A percentile compares a stretch with the other conserved stretches of the same genome.
Evolutionary conservation across 768 basidiomycete species (phyloP).

Genomic region (Hygrocybe punicea): DNA sequence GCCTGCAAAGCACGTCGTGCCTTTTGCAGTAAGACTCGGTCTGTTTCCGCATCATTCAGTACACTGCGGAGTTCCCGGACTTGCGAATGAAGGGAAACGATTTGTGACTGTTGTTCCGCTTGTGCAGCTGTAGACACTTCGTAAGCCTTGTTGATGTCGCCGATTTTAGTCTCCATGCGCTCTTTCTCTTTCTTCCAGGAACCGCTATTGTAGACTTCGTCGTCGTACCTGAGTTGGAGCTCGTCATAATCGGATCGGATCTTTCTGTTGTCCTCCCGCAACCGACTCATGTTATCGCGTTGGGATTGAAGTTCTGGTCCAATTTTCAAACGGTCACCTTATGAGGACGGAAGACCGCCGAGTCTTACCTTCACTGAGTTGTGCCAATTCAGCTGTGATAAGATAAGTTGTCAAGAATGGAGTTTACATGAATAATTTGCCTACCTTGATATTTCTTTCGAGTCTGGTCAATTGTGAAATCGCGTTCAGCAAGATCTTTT

Average conservation of each 20-base stretch:
- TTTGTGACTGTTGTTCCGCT: constrained; percentile 79
- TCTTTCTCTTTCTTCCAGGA: constrained; percentile 89
- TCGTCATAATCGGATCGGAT: constrained; percentile 73
- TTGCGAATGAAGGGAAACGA: constrained; percentile 80
- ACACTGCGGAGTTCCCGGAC: constrained; percentile 78
- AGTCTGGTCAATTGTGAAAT: constrained; percentile 75
- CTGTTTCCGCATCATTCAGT: constrained; percentile 82
- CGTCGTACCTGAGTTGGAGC: constrained; percentile 69
- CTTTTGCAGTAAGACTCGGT: constrained; percentile 73
- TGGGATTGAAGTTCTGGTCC: constrained; percentile 69
- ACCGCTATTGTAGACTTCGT: constrained; percentile 71
- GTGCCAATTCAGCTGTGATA: constrained; percentile 64
- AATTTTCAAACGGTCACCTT: constrained; percentile 4
- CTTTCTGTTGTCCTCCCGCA: constrained; percentile 79
- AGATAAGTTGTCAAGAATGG: neutral
- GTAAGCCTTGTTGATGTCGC: constrained; percentile 69
- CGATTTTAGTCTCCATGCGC: constrained; percentile 78
- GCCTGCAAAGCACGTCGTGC: constrained; percentile 77
- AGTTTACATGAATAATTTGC: neutral
- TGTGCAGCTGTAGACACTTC: constrained; percentile 69
- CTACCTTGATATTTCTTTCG: constrained; percentile 83
- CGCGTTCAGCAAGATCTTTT: constrained; percentile 75
- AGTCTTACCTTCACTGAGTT: constrained; percentile 68
- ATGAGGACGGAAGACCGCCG: neutral
- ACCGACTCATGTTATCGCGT: constrained; percentile 67